Base-by-base conservation (phyloP, 2,329 filamentous ascomycete species). In the Arachnomyces sp. region DNA sequence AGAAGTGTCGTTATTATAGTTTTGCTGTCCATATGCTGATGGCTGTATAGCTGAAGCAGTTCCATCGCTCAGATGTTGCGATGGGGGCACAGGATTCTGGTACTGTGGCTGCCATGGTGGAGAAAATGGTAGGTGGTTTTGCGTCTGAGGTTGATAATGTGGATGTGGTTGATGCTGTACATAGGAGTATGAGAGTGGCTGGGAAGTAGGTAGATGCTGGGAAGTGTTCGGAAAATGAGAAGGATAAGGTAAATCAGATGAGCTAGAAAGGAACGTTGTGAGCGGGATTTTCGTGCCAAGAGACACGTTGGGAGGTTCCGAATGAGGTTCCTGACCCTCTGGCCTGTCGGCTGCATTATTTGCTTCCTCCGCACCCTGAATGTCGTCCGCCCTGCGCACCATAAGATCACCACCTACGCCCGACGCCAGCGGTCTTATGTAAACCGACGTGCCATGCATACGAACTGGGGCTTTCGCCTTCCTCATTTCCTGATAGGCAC, bases 401-500 rank as follows among this genome's bases (percentile, higher is more conserved):
- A 25, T 25, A 5, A 25, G 21, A 25, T 25, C 21, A 25, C 9
- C 9, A 25, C 21, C 21, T 25, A 9, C 21, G 9, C 21, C 21
- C 21, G 21, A 25, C 21, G 5, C 21, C 21, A 5, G 21, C 5
- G 21, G 9, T 25, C 21, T 25, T 9, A 25, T 25, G 21, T 38
- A 29, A 16, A 13, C 14, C 13, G 28, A 14, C 12, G 13, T 15
- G 17, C 21, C 31, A 18, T 18, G 31, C 43, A 57, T 52, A 28
- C 47, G 49, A 18, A 50, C 42, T 3, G 58, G 57, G 21, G 53
- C 42, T 38, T 52, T 53, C 7, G 55, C 45, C 46, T 44, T 55
- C 30, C 52, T 53, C 38, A 52, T 45, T 33, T 55, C 52, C 21
- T 48, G 55, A 45, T 57, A 65, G 9, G 47, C 50, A 31, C 42